Conservation (phyloP, 2,329 filamentous ascomycete species). For the Coniella vitis region DNA sequence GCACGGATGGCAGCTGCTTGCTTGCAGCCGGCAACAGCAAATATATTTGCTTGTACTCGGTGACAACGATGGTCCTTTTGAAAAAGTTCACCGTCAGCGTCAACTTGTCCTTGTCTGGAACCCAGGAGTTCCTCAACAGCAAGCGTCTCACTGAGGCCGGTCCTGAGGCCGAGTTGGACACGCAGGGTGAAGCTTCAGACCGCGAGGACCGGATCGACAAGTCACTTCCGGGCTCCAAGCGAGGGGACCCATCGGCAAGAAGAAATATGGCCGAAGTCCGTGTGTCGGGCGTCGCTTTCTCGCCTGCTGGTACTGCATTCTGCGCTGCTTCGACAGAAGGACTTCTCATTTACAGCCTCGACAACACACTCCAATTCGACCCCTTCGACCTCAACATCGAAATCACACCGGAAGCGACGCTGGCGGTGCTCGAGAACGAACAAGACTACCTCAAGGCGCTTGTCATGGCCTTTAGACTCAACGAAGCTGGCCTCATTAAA, state of each 20-base stretch:
- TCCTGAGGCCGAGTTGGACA: constrained; percentile 75
- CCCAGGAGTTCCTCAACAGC: constrained; percentile 95
- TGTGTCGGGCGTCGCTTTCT: constrained; percentile 78
- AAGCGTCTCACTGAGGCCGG: constrained; percentile 86
- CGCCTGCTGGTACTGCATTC: constrained; percentile 82
- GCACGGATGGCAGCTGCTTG: constrained; percentile 83
- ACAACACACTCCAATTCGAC: constrained; percentile 79
- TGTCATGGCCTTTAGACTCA: constrained; percentile 95
- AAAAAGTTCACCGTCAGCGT: constrained; percentile 95
- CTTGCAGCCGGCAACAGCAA: constrained; percentile 94
- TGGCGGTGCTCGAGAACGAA: constrained; percentile 59
- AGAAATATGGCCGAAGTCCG: constrained; percentile 74
- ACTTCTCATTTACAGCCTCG: constrained; percentile 85
- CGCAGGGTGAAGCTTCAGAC: constrained; percentile 82
- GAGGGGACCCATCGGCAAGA: constrained; percentile 76
- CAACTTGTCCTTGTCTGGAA: constrained; percentile 92
- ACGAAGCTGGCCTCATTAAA: constrained; percentile 74
- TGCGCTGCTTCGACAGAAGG: constrained; percentile 95
- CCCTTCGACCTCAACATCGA: constrained; percentile 94
- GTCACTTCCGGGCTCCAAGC: constrained; percentile 76
- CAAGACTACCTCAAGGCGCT: constrained; percentile 85
- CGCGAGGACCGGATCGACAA: constrained; percentile 76
- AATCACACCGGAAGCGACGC: constrained; percentile 80
- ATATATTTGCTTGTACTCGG: constrained; percentile 97
- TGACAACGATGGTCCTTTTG: constrained; percentile 79